These are phyloP conservation scores for Dictyostelium brefeldianum DNA, from an alignment of 78 protist genomes.

Conservation along the genomic window DNA sequence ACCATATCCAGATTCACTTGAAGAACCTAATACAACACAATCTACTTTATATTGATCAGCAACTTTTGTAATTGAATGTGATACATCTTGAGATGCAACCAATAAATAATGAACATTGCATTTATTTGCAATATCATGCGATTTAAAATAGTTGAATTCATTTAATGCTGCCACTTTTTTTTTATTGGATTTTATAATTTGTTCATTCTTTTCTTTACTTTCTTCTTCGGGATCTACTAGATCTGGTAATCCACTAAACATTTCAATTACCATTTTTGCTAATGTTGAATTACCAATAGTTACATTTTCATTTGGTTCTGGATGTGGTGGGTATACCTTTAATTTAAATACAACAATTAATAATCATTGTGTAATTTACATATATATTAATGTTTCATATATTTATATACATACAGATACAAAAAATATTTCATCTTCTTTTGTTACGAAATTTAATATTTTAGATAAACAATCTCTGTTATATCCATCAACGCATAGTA, in stretches of 20 bases:
- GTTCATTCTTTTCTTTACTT: neutral
- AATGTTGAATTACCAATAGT: neutral
- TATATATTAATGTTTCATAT: too few relatives aligned
- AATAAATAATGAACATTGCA: slow-evolving; percentile 32
- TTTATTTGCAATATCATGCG: neutral
- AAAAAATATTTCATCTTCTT: slow-evolving; percentile 24
- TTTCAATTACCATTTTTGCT: slow-evolving; percentile 55
- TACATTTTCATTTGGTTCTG: neutral
- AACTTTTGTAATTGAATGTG: slow-evolving; percentile 44
- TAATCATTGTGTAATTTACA: too few relatives aligned
- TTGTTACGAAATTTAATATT: neutral
- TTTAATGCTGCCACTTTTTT: slow-evolving; percentile 30
- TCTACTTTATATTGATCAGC: slow-evolving; percentile 38
- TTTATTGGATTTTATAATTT: slow-evolving; percentile 33
- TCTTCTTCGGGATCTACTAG: slow-evolving; percentile 40
- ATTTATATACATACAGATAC: slow-evolving; percentile 36
- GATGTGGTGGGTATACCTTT: slow-evolving; percentile 59
- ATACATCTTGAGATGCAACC: slow-evolving; percentile 49
- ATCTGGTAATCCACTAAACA: slow-evolving; percentile 63
- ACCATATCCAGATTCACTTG: slow-evolving; percentile 11
- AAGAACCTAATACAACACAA: slow-evolving; percentile 43
- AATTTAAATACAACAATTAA: neutral
- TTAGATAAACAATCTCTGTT: slow-evolving; percentile 18
- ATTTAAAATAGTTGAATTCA: slow-evolving; percentile 30
- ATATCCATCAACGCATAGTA: slow-evolving; percentile 58